Evolutionary conservation across 768 basidiomycete species (phyloP).

Genomic region (Agaricus bisporus): DNA sequence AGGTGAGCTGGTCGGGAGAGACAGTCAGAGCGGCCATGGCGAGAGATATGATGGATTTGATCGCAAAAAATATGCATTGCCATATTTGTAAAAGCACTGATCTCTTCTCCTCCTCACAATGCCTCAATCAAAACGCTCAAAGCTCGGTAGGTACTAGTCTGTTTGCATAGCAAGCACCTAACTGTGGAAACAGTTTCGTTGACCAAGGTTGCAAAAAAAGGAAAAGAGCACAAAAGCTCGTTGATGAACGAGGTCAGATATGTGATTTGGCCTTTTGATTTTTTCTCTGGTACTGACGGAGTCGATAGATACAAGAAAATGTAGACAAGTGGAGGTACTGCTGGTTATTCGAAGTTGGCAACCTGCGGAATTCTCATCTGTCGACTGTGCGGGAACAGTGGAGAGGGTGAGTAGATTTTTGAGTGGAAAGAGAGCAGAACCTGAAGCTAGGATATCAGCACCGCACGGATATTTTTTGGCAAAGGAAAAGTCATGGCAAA

Average conservation of each 20-base stretch:
- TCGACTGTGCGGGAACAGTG: constrained; percentile 91
- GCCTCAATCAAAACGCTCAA: constrained; percentile 87
- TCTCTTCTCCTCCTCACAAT: constrained; percentile 37
- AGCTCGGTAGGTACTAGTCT: constrained; percentile 61
- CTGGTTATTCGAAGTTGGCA: constrained; percentile 93
- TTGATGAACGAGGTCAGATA: constrained; percentile 70
- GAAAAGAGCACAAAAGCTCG: constrained; percentile 81
- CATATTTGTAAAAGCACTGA: constrained; percentile 46
- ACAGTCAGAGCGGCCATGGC: constrained; percentile 24
- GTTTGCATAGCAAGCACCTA: constrained; percentile 3
- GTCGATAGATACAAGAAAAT: constrained; percentile 66
- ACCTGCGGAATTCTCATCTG: constrained; percentile 91
- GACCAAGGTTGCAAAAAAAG: constrained; percentile 93
- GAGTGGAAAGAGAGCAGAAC: neutral
- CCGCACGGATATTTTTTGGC: constrained; percentile 89
- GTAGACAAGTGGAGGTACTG: constrained; percentile 90
- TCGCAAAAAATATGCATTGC: neutral
- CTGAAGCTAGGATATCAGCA: constrained; percentile 33
- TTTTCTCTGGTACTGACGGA: neutral
- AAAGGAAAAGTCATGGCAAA: constrained; percentile 90
- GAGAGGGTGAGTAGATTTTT: constrained; percentile 67
- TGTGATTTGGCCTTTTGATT: neutral
- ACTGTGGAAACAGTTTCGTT: constrained; percentile 60
- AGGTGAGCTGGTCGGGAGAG: constrained; percentile 48
- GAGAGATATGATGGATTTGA: constrained; percentile 16